Evolutionary conservation across 805 yeast species (phyloP), one percentile per base, ranked within the genome.

Genomic region (Yamadazyma akitaensis): DNA sequence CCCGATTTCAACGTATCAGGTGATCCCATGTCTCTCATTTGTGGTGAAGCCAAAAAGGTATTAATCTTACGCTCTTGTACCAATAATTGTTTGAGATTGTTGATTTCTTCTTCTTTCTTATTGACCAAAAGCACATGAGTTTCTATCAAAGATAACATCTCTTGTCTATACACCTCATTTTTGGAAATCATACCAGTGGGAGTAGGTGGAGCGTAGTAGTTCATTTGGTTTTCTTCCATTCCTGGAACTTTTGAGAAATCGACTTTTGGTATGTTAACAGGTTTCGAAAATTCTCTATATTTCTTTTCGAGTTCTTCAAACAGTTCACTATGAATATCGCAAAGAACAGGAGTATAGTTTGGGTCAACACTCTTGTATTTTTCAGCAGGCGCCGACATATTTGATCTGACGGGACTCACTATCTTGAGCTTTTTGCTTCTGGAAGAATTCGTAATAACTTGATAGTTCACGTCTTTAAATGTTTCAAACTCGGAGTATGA

Each of bases 51-150:
- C n/a, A 47, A 43, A n/a, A 36, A 39, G 11, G 44, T 47, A 46
- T 54, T 60, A 9, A 58, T 38, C 36, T 51, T 48, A 39, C 59
- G 54, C 47, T 65, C 67, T 32, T 60, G 55, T 12, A 40, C 42
- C 38, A 65, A 50, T 18, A 65, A 51, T 14, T 53, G 42, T 36
- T 55, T 59, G 19, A 63, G 49, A 37, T 58, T 54, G 12, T 54
- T 49, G 16, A 61, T 62, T 48, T 64, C 66, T 14, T 54, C 49
- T 43, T 60, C 61, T 42, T 65, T 65, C 42, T 55, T 60, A 13
- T 46, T 38, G 9, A 63, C 50, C 43, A 62, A 51, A 3, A 43
- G 42, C 11, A 55, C 48, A 36, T 64, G 64, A 10, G 57, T 53
- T 38, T 60, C 55, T 9, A 61, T 53, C 16, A 64, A 48, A 13